Conservation (phyloP, 1,139 yeast genomes). For the Pichia inconspicua region DNA sequence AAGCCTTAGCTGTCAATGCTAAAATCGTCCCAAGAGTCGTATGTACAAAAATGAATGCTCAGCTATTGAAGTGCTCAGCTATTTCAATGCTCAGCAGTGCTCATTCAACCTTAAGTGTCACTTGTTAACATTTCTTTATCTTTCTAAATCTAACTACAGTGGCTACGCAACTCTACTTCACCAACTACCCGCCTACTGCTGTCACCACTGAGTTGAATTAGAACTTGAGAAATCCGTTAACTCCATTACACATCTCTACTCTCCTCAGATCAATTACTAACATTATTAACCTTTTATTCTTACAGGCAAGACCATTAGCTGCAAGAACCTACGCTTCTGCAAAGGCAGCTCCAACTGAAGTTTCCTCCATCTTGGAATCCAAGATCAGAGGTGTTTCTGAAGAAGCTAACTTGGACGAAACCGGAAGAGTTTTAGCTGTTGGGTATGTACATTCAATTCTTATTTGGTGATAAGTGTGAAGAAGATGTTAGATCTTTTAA, state of each 20-base stretch:
- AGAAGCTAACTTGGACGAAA: conserved; percentile 96
- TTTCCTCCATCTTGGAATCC: conserved; percentile 96
- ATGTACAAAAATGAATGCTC: conserved; percentile 30
- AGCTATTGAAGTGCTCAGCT: not conserved
- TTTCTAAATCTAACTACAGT: not conserved
- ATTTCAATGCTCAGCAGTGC: not conserved
- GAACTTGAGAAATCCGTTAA: not conserved
- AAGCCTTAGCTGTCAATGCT: conserved; percentile 60
- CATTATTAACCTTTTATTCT: conserved; percentile 7
- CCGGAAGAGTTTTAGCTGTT: conserved; percentile 98
- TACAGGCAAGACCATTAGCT: conserved; percentile 68
- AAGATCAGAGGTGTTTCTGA: conserved; percentile 98
- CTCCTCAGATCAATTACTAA: conserved; percentile 6
- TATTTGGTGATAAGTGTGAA: not conserved
- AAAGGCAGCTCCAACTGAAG: conserved; percentile 99
- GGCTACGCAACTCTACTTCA: not conserved
- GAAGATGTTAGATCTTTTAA: not conserved
- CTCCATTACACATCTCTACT: not conserved
- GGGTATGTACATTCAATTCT: conserved; percentile 47
- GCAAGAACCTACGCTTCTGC: conserved; percentile 85
- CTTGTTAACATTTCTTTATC: not conserved
- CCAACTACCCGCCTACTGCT: not conserved
- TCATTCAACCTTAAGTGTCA: not conserved
- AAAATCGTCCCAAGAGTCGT: conserved; percentile 52
- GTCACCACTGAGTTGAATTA: not conserved